Base-by-base conservation (phyloP, 352 stramenopile genomes). In the Pythium brachiatum region DNA sequence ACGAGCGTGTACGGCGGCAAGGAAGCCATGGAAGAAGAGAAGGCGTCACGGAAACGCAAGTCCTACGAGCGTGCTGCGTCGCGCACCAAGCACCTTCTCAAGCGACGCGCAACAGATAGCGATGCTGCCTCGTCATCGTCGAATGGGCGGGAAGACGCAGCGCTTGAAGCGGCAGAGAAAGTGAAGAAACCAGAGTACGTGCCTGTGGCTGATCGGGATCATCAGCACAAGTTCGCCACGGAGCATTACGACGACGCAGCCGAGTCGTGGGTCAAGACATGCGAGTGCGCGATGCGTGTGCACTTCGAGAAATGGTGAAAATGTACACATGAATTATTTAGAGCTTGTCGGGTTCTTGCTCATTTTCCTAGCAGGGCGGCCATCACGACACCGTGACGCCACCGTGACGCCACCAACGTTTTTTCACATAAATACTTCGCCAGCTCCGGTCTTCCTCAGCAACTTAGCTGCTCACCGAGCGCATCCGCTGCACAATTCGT, bases 231-330 rank as follows among this genome's bases (percentile, higher is more conserved):
- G n/a, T 90, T 85, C 48, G 51, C 36, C 1, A 53, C 34, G 0
- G 81, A 90, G 20, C 41, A 26, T 15, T 86, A 70, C 36, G 70
- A 89, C 43, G 36, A 72, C 48, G 41, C 72, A 9, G 39, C 57
- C 4, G 67, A 78, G 6, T 73, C 53, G 15, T 90, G 79, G 79
- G 62, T 71, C 11, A 88, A 88, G 66, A 62, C 71, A 16, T 90
- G 81, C 44, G 59, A 21, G 5, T 90, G 81, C 48, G 81, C 78
- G 18, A 80, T 90, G 69, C 70, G 73, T 47, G 81, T 90, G 23
- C 64, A 87, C n/a, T 83, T 90, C 69, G 77, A 87, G 64, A 88
- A 88, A 57, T 88, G 75, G 78, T 90, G 68, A 90, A 8, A 16
- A 57, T 43, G 31, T 36, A 36, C 31, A 36, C 31, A 50, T 34